phyloP scores from a whole-genome alignment of 1,139 yeast genomes.

The Lodderomyces elongisporus region DNA sequence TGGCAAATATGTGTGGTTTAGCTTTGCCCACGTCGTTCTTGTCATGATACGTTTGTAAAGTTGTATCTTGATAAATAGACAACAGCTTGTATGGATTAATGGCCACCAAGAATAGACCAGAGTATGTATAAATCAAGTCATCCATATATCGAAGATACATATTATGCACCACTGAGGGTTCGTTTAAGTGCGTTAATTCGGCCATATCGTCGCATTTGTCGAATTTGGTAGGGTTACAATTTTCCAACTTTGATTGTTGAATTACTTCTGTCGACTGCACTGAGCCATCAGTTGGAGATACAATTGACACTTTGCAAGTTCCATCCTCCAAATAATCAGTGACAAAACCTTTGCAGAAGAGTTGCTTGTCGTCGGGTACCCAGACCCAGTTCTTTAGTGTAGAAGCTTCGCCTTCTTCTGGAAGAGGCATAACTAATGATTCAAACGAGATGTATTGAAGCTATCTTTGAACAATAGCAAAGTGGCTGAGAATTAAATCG shows the following conservation, averaged over 20 bases:
- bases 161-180: constrained; percentile 88
- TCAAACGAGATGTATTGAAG: no score
- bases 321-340: constrained; percentile 46
- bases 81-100: constrained; percentile 83
- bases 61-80: no score
- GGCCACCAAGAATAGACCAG: constrained; percentile 91
- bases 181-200: constrained; percentile 87
- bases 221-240: constrained; percentile 83
- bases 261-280: constrained; percentile 28
- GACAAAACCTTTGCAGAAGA: no score
- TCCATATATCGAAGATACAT: constrained; percentile 69
- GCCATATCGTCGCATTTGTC: constrained; percentile 95
- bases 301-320: constrained; percentile 48
- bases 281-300: constrained; percentile 9
- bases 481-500: no score
- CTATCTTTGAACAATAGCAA: no score
- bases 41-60: constrained; percentile 42
- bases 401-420: no score
- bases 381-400: no score
- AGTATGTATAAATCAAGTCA: constrained; percentile 70
- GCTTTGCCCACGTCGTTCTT: constrained; percentile 1
- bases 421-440: no score
- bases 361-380: no score
- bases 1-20: constrained; percentile 84
- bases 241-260: no score